These are phyloP conservation scores for Sporobolus alterniflorus DNA, from an alignment of 202 grass and related monocot genomes.

Conservation along the genomic window DNA sequence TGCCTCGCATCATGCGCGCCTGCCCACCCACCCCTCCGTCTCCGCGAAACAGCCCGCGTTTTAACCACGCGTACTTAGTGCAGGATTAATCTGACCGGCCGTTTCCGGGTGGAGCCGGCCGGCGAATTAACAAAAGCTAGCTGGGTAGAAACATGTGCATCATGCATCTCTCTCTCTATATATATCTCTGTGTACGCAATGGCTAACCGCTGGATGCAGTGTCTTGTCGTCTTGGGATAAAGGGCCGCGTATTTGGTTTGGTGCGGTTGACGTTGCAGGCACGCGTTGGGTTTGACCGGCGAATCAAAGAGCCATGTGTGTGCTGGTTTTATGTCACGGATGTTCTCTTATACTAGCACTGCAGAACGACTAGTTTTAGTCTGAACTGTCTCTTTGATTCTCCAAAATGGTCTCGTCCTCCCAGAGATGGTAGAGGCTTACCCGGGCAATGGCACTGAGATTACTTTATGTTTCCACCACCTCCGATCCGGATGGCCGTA, in stretches of 20 bases:
- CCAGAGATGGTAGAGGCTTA: background rate
- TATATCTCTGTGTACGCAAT: background rate
- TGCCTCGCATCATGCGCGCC: background rate
- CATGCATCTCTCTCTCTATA: background rate
- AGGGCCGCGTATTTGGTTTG: background rate
- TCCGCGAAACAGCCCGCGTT: too few relatives aligned
- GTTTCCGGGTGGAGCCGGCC: slow-evolving; percentile 7
- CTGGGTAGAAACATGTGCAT: background rate
- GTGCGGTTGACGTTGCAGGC: slow-evolving; percentile 43
- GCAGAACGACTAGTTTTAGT: background rate
- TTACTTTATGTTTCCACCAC: slow-evolving; percentile 9
- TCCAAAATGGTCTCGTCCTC: background rate
- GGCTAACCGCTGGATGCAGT: background rate
- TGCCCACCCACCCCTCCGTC: background rate
- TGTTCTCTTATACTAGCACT: background rate
- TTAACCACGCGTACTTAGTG: background rate
- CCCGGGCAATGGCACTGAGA: too few relatives aligned
- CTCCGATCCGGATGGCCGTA: slow-evolving; percentile 29
- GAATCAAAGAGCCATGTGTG: background rate
- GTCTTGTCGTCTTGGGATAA: background rate
- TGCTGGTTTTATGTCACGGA: slow-evolving; percentile 5
- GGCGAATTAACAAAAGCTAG: background rate
- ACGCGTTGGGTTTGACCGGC: slow-evolving; percentile 33
- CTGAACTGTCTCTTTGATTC: background rate
- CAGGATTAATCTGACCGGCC: slow-evolving; percentile 41